Conservation (phyloP, 2,329 filamentous ascomycete genomes). For the Aspergillus amoenus region DNA sequence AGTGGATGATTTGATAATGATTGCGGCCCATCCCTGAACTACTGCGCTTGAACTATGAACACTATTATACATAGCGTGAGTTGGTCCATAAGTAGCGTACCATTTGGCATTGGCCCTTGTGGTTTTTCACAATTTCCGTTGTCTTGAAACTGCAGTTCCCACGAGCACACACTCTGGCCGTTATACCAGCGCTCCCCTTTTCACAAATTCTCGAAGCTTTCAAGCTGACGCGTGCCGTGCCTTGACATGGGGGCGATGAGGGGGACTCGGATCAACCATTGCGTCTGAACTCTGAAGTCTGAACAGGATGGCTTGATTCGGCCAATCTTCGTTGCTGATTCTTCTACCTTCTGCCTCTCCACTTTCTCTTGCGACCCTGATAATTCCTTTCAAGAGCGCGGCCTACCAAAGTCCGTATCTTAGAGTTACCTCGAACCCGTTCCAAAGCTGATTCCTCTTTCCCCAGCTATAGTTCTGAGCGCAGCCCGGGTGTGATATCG, state of each 20-base stretch:
- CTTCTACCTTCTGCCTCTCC: not conserved
- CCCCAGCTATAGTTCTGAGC: not conserved
- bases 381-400: not conserved
- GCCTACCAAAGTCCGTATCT: not conserved
- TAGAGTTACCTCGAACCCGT: not conserved
- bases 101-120: slow-evolving; percentile 1
- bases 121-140: not conserved
- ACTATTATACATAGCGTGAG: slow-evolving; percentile 15
- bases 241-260: slow-evolving; percentile 22
- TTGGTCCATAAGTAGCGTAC: not conserved
- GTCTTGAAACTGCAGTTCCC: not conserved
- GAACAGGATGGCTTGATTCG: slow-evolving; percentile 5
- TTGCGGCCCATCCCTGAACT: slow-evolving; percentile 16
- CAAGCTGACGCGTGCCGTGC: not conserved
- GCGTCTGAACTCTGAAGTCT: not conserved
- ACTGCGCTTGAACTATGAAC: slow-evolving; percentile 10
- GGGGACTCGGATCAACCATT: not conserved
- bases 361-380: not conserved
- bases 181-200: slow-evolving; percentile 21
- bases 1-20: slow-evolving; percentile 8
- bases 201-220: slow-evolving; percentile 39
- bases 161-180: not conserved
- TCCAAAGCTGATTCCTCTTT: not conserved
- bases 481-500: not conserved
- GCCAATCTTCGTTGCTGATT: not conserved